phyloP scores from a whole-genome alignment of 371 early-diverging fungal genomes.

The Coemansia sp. region DNA sequence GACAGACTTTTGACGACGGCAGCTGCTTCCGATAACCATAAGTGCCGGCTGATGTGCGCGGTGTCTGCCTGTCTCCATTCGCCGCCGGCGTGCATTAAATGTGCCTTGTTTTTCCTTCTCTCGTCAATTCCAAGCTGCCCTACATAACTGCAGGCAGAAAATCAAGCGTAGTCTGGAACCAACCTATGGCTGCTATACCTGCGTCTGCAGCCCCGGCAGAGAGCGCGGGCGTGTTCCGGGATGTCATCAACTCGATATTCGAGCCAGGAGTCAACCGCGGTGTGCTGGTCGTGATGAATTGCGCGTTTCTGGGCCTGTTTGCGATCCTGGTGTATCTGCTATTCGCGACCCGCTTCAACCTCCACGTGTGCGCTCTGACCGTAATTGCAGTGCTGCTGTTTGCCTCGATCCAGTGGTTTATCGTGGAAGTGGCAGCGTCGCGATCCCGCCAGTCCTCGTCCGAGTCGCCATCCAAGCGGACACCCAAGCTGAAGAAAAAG shows the following conservation, averaged over 20 bases:
- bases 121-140: no score
- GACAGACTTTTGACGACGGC: background rate
- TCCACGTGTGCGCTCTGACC: conserved; percentile 47
- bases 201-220: conserved; percentile 4
- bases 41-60: background rate
- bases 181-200: background rate
- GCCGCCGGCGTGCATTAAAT: no score
- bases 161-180: background rate
- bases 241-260: conserved; percentile 49
- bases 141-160: background rate
- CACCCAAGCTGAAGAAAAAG: conserved; percentile 23
- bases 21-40: conserved; percentile 4
- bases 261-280: conserved; percentile 51
- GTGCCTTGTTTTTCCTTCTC: no score
- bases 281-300: conserved; percentile 46
- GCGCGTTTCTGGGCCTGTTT: conserved; percentile 46
- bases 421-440: conserved; percentile 17
- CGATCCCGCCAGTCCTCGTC: conserved; percentile 1
- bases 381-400: conserved; percentile 37
- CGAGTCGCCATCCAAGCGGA: conserved; percentile 1
- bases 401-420: conserved; percentile 48
- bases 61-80: no score
- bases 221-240: conserved; percentile 35
- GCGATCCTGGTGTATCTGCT: conserved; percentile 40
- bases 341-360: conserved; percentile 43